Percentiles rank a stretch among this genome's conserved stretches.
Evolutionary conservation across 768 basidiomycete genomes (phyloP).

Genomic region (Gyrodon lividus): DNA sequence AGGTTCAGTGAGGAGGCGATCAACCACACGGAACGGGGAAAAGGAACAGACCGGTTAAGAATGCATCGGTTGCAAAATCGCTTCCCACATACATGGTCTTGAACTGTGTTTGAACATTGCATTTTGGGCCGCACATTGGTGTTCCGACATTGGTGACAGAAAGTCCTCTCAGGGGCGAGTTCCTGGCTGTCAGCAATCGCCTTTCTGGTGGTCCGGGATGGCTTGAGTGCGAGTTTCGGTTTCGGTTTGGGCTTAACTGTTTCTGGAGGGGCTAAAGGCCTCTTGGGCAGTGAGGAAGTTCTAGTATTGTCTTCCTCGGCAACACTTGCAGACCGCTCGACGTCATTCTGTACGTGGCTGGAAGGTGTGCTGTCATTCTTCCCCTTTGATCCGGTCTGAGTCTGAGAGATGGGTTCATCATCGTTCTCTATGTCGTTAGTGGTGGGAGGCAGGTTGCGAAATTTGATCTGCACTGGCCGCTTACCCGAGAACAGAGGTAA

Average conservation of each 20-base stretch:
- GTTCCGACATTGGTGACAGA: conserved; percentile 39
- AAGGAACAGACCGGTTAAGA: conserved; percentile 28
- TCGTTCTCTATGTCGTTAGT: not conserved
- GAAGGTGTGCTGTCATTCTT: not conserved
- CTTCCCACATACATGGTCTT: conserved; percentile 27
- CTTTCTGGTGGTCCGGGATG: not conserved
- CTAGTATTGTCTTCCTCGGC: not conserved
- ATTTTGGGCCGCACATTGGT: conserved; percentile 32
- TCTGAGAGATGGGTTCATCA: not conserved
- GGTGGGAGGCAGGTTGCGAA: conserved; percentile 16
- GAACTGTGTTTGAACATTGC: conserved; percentile 28
- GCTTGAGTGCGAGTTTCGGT: not conserved
- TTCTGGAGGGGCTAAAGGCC: conserved; percentile 5
- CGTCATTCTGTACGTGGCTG: not conserved
- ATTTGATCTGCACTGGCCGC: conserved; percentile 31
- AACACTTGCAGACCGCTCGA: not conserved
- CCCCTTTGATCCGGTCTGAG: not conserved
- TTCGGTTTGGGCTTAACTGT: not conserved
- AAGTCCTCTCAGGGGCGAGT: conserved; percentile 11
- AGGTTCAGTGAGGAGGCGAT: too few relatives aligned
- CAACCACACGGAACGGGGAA: not conserved
- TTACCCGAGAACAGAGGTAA: conserved; percentile 21
- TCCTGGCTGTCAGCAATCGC: too few relatives aligned
- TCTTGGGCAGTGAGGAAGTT: not conserved
- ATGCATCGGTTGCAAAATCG: conserved; percentile 38